Percentiles rank a stretch among this genome's conserved stretches.
Evolutionary conservation across 83 land plant genomes (phyloP).

Genomic region (Picea abies): DNA sequence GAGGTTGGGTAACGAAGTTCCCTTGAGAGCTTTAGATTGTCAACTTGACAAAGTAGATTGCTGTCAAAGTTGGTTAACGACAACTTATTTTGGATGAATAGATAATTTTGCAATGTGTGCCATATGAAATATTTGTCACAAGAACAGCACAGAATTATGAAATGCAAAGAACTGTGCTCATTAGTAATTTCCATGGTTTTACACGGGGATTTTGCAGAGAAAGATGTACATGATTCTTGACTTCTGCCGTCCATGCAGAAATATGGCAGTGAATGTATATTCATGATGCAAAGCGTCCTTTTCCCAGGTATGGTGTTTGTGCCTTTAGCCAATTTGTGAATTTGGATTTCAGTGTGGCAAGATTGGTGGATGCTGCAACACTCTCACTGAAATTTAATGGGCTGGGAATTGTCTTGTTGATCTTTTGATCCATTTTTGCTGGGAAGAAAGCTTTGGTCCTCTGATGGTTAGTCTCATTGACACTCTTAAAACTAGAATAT

Average conservation of each 20-base stretch:
- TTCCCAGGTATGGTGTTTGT: slow-evolving; percentile 2
- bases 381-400: slow-evolving; percentile 3
- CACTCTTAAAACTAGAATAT: neutral
- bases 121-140: neutral
- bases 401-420: neutral
- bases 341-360: neutral
- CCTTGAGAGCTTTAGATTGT: slow-evolving; percentile 15
- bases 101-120: slow-evolving; percentile 13
- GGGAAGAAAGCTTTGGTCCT: slow-evolving; percentile 10
- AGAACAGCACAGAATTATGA: slow-evolving; percentile 6
- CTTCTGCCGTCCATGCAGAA: slow-evolving; percentile 9
- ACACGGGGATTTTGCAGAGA: neutral
- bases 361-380: slow-evolving; percentile 8
- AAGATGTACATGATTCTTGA: slow-evolving; percentile 13
- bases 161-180: slow-evolving; percentile 5
- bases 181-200: slow-evolving; percentile 16
- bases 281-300: slow-evolving; percentile 9
- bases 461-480: slow-evolving; percentile 5
- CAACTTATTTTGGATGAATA: slow-evolving; percentile 1
- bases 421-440: slow-evolving; percentile 8
- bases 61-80: slow-evolving; percentile 7
- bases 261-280: neutral
- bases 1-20: slow-evolving; percentile 15
- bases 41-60: slow-evolving; percentile 13
- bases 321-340: slow-evolving; percentile 12